Evolutionary conservation across 2,329 filamentous ascomycete genomes (phyloP).

Genomic region (Septoria linicola): DNA sequence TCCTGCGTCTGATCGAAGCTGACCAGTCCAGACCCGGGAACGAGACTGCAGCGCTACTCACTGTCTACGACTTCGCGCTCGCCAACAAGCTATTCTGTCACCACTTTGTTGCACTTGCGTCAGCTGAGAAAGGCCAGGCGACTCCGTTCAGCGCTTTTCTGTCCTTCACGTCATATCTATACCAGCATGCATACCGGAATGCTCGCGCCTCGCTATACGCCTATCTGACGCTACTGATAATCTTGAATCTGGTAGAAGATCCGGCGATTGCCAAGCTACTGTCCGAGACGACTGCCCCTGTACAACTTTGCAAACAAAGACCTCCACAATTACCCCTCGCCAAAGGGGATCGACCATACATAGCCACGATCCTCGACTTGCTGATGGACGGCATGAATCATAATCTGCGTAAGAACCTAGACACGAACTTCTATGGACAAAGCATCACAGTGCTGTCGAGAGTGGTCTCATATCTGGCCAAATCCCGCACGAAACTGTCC

Average conservation of each 20-base stretch:
- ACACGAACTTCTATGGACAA: slow-evolving; percentile 69
- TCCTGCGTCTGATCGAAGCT: slow-evolving; percentile 3
- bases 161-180: slow-evolving; percentile 85
- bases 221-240: slow-evolving; percentile 77
- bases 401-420: slow-evolving; percentile 81
- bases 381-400: slow-evolving; percentile 91
- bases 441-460: slow-evolving; percentile 79
- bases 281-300: slow-evolving; percentile 70
- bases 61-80: slow-evolving; percentile 89
- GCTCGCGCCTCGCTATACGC: slow-evolving; percentile 76
- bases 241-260: slow-evolving; percentile 86
- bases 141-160: slow-evolving; percentile 72
- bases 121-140: slow-evolving; percentile 36
- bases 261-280: slow-evolving; percentile 76
- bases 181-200: slow-evolving; percentile 89
- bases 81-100: slow-evolving; percentile 95
- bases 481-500: slow-evolving; percentile 72
- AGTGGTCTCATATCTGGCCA: slow-evolving; percentile 78
- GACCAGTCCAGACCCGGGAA: slow-evolving; percentile 65
- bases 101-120: slow-evolving; percentile 63
- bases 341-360: slow-evolving; percentile 66
- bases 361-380: slow-evolving; percentile 76
- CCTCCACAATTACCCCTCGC: slow-evolving; percentile 79
- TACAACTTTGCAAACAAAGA: slow-evolving; percentile 85
- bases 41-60: slow-evolving; percentile 75